Conservation (phyloP, 2,329 filamentous ascomycete species). For the Colletotrichum noveboracense region DNA sequence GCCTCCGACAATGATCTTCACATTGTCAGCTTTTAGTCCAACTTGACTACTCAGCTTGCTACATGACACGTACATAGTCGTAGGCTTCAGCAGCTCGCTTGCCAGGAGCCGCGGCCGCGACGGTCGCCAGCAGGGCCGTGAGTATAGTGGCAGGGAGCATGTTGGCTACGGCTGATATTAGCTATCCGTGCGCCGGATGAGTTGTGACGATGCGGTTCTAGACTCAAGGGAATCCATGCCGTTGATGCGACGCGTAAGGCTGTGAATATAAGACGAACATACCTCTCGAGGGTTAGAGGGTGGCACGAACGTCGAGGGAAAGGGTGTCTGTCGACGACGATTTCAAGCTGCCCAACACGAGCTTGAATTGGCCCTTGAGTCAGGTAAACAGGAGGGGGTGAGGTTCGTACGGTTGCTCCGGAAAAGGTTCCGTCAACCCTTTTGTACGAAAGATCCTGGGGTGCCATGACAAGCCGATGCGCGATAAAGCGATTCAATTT, state of each 20-base stretch:
- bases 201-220: neutral
- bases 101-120: neutral
- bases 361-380: neutral
- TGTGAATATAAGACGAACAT: neutral
- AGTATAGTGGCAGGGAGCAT: neutral
- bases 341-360: neutral
- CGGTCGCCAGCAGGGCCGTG: neutral
- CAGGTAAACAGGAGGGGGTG: neutral
- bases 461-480: neutral
- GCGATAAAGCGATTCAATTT: neutral
- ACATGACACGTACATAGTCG: neutral
- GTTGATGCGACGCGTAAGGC: neutral
- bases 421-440: slow-evolving; percentile 1
- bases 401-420: neutral
- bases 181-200: neutral
- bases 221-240: neutral
- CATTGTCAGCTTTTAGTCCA: neutral
- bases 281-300: neutral
- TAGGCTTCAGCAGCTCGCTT: neutral
- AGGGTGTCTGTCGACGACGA: neutral
- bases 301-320: neutral
- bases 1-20: slow-evolving; percentile 20
- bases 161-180: neutral
- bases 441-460: neutral
- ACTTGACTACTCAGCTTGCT: neutral